Evolutionary conservation across 345 rosid genomes (phyloP).

Genomic region (Hibiscus trionum): DNA sequence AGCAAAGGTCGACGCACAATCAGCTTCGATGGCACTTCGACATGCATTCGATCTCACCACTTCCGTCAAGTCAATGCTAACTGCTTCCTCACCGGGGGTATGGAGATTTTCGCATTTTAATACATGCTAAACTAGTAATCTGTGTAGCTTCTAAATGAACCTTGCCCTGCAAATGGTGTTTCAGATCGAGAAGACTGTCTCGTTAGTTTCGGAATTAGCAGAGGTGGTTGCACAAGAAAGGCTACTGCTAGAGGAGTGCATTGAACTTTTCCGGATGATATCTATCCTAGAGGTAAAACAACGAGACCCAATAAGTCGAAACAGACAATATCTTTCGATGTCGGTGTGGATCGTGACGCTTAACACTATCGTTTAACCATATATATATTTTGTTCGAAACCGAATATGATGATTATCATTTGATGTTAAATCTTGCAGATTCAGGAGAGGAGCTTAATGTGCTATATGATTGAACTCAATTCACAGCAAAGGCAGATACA

Average conservation of each 20-base stretch:
- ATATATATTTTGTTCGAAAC: not conserved
- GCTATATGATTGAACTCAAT: conserved; percentile 34
- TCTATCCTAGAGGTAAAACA: conserved; percentile 46
- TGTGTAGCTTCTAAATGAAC: not conserved
- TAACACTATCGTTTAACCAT: not conserved
- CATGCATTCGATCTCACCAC: conserved; percentile 44
- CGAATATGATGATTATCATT: not conserved
- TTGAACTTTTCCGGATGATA: conserved; percentile 42
- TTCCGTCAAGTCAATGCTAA: conserved; percentile 35
- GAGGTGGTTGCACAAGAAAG: conserved; percentile 56
- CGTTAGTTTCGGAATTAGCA: conserved; percentile 42
- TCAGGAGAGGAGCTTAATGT: conserved; percentile 51
- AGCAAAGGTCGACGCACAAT: conserved; percentile 45
- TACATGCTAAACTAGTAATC: not conserved
- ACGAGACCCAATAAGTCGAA: too few species aligned
- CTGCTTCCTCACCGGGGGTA: conserved; percentile 36
- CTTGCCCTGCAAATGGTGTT: not conserved
- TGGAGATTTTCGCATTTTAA: conserved; percentile 5
- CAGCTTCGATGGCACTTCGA: conserved; percentile 30
- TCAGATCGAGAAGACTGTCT: conserved; percentile 29
- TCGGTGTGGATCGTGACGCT: not conserved
- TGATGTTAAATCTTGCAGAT: conserved; percentile 29
- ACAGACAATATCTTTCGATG: too few species aligned
- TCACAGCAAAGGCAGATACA: conserved; percentile 18
- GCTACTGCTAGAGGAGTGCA: conserved; percentile 48